Evolutionary conservation across 1,284 basidiomycete genomes (phyloP), one percentile per base, ranked within the genome.

Genomic region (Cryptococcus sp.): DNA sequence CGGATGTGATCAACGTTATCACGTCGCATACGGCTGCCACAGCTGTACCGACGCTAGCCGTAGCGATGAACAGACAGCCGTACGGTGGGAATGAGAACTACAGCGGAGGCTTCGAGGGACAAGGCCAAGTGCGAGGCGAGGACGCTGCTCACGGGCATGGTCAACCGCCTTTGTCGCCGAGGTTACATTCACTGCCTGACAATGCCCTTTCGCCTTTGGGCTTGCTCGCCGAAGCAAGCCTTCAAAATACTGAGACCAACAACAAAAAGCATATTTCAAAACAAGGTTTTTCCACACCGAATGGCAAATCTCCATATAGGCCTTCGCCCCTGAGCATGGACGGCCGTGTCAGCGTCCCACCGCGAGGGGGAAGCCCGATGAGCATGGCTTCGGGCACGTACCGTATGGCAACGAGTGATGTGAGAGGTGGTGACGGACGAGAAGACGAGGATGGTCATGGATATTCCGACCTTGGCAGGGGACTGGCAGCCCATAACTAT

Each of bases 171-270:
- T 60, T 82, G 75, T 65, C 91, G 83, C 57, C 92, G 83, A 88
- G 93, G 69, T 81, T 96, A 7, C 91, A 94, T 65, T 91, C 87
- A 0, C 81, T 97, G 5, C 93, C 93, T 0, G 93, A 96, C 76
- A 94, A 95, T 69, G 83, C 89, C 0, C 80, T 96, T 22, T 95
- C 94, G 59, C 93, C 93, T 1, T 81, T 96, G 8, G 93, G 93
- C 6, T 81, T 97, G 0, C 82, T 96, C 16, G 93, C 91, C 0
- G 93, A 96, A 77, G 91, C 93, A 0, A 92, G 89, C 70, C 79
- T 96, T 19, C 90, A 91, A 7, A 95, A 94, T 71, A 85, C 89
- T 0, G 84, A 78, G 43, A 57, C 57, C 1, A 72, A 68, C 43
- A 76, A 76, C 17, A 58, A 60, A 42, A 65, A 50, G 41, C 45